phyloP scores from a whole-genome alignment of 495 filamentous ascomycete genomes.

The Podospora pseudopauciseta region DNA sequence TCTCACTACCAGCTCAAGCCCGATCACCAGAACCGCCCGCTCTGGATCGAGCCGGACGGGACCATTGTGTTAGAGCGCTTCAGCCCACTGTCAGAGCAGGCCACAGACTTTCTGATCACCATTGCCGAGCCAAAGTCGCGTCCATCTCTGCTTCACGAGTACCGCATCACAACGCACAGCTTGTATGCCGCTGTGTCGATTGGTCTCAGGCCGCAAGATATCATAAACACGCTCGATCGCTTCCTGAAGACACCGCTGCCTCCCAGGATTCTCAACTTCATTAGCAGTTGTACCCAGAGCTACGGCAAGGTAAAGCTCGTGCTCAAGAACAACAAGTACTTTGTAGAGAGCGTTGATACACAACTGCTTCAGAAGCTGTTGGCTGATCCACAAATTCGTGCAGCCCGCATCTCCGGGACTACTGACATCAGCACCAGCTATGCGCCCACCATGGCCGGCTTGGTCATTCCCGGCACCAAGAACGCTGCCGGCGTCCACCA shows the following conservation, averaged over 20 bases:
- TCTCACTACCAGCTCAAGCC: slow-evolving; percentile 76
- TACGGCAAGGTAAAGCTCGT: slow-evolving; percentile 97
- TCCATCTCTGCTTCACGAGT: slow-evolving; percentile 87
- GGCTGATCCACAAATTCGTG: slow-evolving; percentile 50
- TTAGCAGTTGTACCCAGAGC: slow-evolving; percentile 76
- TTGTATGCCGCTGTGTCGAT: slow-evolving; percentile 94
- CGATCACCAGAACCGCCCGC: slow-evolving; percentile 80
- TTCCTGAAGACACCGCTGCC: slow-evolving; percentile 85
- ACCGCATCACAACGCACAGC: slow-evolving; percentile 84
- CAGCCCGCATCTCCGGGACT: slow-evolving; percentile 46
- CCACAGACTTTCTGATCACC: slow-evolving; percentile 91
- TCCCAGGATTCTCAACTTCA: slow-evolving; percentile 70
- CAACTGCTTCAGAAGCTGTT: slow-evolving; percentile 79
- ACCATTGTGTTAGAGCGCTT: slow-evolving; percentile 95
- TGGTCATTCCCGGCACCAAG: slow-evolving; percentile 93
- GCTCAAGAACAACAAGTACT: slow-evolving; percentile 89
- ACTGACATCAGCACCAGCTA: slow-evolving; percentile 72
- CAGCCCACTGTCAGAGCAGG: slow-evolving; percentile 75
- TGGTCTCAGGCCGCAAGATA: slow-evolving; percentile 80
- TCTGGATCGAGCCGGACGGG: slow-evolving; percentile 87
- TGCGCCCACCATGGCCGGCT: slow-evolving; percentile 81
- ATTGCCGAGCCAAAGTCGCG: slow-evolving; percentile 91
- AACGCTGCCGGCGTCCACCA: slow-evolving; percentile 84
- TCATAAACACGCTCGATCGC: slow-evolving; percentile 80
- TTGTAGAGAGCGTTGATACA: slow-evolving; percentile 85